Conservation (phyloP, 73 alveolate genomes). For the Uronychia setigera region DNA sequence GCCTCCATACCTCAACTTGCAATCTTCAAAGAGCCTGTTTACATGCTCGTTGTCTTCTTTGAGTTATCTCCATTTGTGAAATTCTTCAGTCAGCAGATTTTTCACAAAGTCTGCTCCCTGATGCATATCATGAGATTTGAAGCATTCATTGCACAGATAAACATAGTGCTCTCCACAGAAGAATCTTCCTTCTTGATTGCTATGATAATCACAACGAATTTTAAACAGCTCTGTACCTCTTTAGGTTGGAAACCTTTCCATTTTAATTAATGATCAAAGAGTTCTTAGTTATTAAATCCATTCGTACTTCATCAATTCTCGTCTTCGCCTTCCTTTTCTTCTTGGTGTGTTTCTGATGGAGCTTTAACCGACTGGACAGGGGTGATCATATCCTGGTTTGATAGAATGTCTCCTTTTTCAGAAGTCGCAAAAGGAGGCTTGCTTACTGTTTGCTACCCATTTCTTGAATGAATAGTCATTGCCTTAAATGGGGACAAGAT, state of each 20-base stretch:
- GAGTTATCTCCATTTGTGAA: slow-evolving; percentile 7
- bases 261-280: background rate
- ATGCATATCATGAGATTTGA: slow-evolving; percentile 1
- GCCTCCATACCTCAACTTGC: background rate
- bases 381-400: too few species aligned
- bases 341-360: background rate
- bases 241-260: background rate
- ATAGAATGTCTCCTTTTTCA: background rate
- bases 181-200: background rate
- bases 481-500: background rate
- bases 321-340: background rate
- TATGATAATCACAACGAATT: background rate
- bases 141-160: slow-evolving; percentile 5
- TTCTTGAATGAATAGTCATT: background rate
- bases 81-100: slow-evolving; percentile 8
- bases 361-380: too few species aligned
- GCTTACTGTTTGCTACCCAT: background rate
- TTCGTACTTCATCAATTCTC: background rate
- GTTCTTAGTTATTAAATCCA: background rate
- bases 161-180: slow-evolving; percentile 1
- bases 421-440: background rate
- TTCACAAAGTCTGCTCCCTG: background rate
- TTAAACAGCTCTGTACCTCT: background rate
- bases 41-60: background rate
- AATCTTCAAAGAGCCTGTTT: background rate